Percentiles rank a stretch among this genome's conserved stretches.
These are phyloP conservation scores for Flagelloscypha sp. DNA, from an alignment of 768 basidiomycete species.

Conservation along the genomic window DNA sequence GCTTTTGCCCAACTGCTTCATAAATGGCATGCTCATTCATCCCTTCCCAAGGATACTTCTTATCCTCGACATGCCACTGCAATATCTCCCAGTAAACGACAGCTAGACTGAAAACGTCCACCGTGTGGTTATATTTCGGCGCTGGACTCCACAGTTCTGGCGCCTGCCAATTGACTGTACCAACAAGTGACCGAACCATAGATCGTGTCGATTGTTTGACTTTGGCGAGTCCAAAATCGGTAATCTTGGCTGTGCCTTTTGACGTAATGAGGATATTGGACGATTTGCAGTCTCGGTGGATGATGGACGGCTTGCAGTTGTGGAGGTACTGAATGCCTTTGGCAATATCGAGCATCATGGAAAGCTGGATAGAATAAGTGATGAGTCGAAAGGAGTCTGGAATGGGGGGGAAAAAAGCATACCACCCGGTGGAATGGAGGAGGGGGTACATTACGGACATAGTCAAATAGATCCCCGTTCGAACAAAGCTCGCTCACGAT, in stretches of 20 bases:
- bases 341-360: conserved; percentile 93
- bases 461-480: conserved; percentile 99
- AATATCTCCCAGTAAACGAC: conserved; percentile 99
- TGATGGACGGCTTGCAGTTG: conserved; percentile 84
- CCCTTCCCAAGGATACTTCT: conserved; percentile 97
- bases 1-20: conserved; percentile 84
- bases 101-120: conserved; percentile 93
- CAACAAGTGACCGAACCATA: conserved; percentile 96
- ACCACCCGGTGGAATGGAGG: conserved; percentile 76
- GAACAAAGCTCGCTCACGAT: conserved; percentile 97
- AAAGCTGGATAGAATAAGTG: conserved; percentile 51
- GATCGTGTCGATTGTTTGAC: conserved; percentile 97
- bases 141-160: conserved; percentile 96
- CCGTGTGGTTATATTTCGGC: conserved; percentile 98
- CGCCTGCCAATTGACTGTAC: conserved; percentile 99
- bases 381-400: no score
- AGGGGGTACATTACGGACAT: conserved; percentile 73
- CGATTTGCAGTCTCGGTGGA: conserved; percentile 98
- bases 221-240: conserved; percentile 97
- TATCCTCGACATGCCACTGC: conserved; percentile 82
- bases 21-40: conserved; percentile 99
- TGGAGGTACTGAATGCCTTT: conserved; percentile 95
- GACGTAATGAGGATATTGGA: conserved; percentile 97
- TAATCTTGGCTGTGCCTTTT: conserved; percentile 89
- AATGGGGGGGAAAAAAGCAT: conserved; percentile 23